A percentile compares a stretch with the other conserved stretches of the same genome.
These are phyloP conservation scores for Akebia trifoliata DNA, from an alignment of 164 flowering plant genomes.

Conservation along the genomic window DNA sequence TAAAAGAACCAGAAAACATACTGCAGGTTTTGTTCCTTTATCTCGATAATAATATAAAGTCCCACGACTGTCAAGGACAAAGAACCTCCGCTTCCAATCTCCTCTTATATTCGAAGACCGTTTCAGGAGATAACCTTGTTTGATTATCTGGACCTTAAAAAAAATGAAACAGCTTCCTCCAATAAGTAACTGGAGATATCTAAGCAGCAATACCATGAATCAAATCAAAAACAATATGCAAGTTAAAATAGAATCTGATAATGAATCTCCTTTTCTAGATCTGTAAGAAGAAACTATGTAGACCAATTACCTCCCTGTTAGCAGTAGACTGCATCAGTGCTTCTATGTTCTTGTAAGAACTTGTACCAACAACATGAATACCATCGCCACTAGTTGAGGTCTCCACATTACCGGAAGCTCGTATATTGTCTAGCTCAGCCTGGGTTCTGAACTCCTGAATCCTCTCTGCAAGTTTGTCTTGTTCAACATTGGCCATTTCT, in stretches of 20 bases:
- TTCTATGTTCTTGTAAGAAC: conserved; percentile 58
- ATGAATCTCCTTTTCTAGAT: neutral
- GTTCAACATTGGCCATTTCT: conserved; percentile 66
- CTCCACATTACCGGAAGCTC: conserved; percentile 41
- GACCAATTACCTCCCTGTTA: conserved; percentile 49
- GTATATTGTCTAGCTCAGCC: conserved; percentile 51
- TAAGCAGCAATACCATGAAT: neutral
- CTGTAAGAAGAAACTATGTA: neutral
- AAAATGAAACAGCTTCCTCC: conserved; percentile 4
- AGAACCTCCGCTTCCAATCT: conserved; percentile 91
- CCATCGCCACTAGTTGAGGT: conserved; percentile 43
- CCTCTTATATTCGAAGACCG: conserved; percentile 72
- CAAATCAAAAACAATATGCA: neutral
- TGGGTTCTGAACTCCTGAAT: conserved; percentile 93
- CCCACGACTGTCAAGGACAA: conserved; percentile 87
- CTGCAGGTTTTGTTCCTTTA: conserved; percentile 46
- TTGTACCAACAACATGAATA: conserved; percentile 35
- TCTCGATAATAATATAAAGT: conserved; percentile 64
- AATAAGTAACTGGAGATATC: conserved; percentile 1
- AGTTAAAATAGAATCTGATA: neutral
- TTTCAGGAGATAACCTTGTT: conserved; percentile 86
- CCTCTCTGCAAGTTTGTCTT: conserved; percentile 81
- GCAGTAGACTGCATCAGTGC: conserved; percentile 65
- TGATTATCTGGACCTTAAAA: conserved; percentile 70
- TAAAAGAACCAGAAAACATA: conserved; percentile 23